These are phyloP conservation scores for Aspergillus awamori DNA, from an alignment of 2,329 filamentous ascomycete species.

Conservation along the genomic window DNA sequence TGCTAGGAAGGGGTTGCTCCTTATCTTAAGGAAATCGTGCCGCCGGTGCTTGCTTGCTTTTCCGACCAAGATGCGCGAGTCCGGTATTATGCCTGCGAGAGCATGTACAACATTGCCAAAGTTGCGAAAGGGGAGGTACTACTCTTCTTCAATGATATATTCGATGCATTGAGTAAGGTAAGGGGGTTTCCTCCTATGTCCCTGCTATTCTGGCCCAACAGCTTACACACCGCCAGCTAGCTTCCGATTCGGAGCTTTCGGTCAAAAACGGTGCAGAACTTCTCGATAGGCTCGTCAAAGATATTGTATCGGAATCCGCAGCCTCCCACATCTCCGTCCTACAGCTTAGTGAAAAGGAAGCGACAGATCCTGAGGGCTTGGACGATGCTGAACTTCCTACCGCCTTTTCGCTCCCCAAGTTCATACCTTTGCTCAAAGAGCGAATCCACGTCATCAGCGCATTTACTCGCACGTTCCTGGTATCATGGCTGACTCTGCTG, in stretches of 20 bases:
- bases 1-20: slow-evolving; percentile 76
- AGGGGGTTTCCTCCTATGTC: slow-evolving; percentile 18
- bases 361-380: slow-evolving; percentile 44
- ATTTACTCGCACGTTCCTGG: slow-evolving; percentile 90
- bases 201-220: slow-evolving; percentile 9
- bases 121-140: slow-evolving; percentile 97
- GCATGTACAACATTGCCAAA: slow-evolving; percentile 99
- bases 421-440: slow-evolving; percentile 92
- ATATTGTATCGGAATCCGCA: slow-evolving; percentile 93
- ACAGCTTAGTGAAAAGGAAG: slow-evolving; percentile 61
- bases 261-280: slow-evolving; percentile 98
- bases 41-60: slow-evolving; percentile 95
- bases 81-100: slow-evolving; percentile 97
- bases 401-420: slow-evolving; percentile 86
- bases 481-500: slow-evolving; percentile 91
- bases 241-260: slow-evolving; percentile 91
- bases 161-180: slow-evolving; percentile 96
- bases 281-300: slow-evolving; percentile 90
- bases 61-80: slow-evolving; percentile 97
- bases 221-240: slow-evolving; percentile 62
- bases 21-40: slow-evolving; percentile 91
- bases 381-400: slow-evolving; percentile 64
- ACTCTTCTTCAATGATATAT: slow-evolving; percentile 97
- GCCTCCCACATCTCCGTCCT: slow-evolving; percentile 92
- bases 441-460: slow-evolving; percentile 93